These are phyloP conservation scores for Carex parvula DNA, from an alignment of 176 grass and related monocot genomes.

Conservation along the genomic window DNA sequence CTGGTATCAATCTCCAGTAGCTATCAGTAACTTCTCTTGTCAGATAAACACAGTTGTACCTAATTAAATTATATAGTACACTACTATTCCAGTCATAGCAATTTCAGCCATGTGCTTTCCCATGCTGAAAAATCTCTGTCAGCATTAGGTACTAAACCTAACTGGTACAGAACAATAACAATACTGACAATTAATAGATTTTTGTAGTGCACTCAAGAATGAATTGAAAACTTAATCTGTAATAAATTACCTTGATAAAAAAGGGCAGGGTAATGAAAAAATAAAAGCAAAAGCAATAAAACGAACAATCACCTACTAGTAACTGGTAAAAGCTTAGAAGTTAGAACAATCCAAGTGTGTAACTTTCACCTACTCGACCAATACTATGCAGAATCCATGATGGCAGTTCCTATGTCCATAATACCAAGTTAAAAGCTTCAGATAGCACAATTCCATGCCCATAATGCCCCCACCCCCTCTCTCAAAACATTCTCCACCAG, in stretches of 20 bases:
- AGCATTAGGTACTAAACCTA: conserved; percentile 4
- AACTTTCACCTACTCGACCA: not conserved
- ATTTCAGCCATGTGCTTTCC: not conserved
- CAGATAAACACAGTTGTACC: not conserved
- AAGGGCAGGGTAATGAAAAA: not conserved
- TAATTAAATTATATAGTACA: not conserved
- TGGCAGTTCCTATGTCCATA: not conserved
- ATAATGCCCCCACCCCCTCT: not conserved
- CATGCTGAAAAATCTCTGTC: not conserved
- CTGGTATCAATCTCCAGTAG: conserved; percentile 62
- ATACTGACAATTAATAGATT: not conserved
- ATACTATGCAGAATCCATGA: not conserved
- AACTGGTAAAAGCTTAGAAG: not conserved
- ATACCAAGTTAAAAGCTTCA: not conserved
- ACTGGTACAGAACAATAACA: not conserved
- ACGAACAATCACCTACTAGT: not conserved
- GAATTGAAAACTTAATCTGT: not conserved
- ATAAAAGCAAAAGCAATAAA: not conserved
- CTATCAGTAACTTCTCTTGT: conserved; percentile 36
- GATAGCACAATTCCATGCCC: not conserved
- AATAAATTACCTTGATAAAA: not conserved
- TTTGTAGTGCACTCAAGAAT: not conserved
- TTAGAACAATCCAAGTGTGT: not conserved
- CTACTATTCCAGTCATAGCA: not conserved
- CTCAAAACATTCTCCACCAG: not conserved